A percentile compares a stretch with the other conserved stretches of the same genome.
These are phyloP conservation scores for Biscutella laevigata DNA, from an alignment of 441 rosid genomes.

Conservation along the genomic window DNA sequence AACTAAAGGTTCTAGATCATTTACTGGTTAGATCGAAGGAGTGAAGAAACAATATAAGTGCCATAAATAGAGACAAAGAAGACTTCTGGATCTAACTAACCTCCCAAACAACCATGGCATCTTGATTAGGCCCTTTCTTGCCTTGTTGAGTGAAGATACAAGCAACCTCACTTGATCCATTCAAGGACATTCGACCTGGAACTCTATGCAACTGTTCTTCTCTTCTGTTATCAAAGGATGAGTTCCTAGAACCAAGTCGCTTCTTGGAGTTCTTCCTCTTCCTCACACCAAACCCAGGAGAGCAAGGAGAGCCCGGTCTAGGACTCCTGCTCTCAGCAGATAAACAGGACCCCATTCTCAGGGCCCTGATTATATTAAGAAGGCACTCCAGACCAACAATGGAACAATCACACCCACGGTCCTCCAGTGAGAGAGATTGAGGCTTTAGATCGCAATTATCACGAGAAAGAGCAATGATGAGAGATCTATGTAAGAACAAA, in stretches of 20 bases:
- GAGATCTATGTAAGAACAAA: slow-evolving; percentile 36
- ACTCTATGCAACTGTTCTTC: slow-evolving; percentile 63
- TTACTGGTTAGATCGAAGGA: background rate
- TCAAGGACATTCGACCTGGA: slow-evolving; percentile 75
- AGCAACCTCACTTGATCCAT: slow-evolving; percentile 73
- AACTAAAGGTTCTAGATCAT: background rate
- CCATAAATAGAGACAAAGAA: background rate
- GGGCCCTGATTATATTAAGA: slow-evolving; percentile 91
- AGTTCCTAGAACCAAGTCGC: slow-evolving; percentile 49
- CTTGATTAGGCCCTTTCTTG: slow-evolving; percentile 96
- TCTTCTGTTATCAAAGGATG: slow-evolving; percentile 57
- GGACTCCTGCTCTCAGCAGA: slow-evolving; percentile 85
- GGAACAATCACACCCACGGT: slow-evolving; percentile 44
- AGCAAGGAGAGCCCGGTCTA: slow-evolving; percentile 71
- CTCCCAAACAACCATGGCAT: slow-evolving; percentile 99
- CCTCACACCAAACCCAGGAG: slow-evolving; percentile 52
- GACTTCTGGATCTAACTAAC: slow-evolving; percentile 28
- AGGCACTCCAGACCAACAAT: slow-evolving; percentile 95
- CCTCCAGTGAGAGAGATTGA: slow-evolving; percentile 41
- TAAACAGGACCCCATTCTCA: slow-evolving; percentile 99
- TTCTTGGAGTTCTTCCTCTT: slow-evolving; percentile 70
- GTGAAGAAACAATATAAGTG: background rate
- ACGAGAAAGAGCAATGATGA: slow-evolving; percentile 21
- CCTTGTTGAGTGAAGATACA: slow-evolving; percentile 87
- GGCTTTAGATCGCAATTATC: slow-evolving; percentile 17